These are phyloP conservation scores for Papilionanthe hybrid DNA, from an alignment of 116 monocot genomes.

Conservation along the genomic window DNA sequence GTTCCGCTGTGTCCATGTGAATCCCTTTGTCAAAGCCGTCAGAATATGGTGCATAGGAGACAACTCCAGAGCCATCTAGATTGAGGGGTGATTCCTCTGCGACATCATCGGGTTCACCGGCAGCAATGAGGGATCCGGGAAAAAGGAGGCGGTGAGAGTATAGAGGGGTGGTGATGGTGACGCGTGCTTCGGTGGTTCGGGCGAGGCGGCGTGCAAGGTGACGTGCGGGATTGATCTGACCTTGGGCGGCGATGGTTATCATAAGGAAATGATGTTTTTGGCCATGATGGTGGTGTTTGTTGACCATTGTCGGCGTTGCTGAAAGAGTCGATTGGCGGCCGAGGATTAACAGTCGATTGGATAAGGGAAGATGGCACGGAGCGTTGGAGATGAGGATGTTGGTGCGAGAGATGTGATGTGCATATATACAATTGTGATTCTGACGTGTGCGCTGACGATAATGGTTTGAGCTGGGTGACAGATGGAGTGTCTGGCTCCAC, in stretches of 20 bases:
- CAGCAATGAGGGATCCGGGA: not conserved
- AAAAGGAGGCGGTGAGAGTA: conserved; percentile 23
- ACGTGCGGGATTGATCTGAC: conserved; percentile 18
- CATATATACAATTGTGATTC: too few relatives aligned
- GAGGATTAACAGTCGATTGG: too few relatives aligned
- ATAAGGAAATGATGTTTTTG: not conserved
- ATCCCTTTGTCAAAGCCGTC: not conserved
- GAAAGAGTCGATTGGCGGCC: too few relatives aligned
- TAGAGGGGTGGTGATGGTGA: conserved; percentile 18
- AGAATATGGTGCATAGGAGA: not conserved
- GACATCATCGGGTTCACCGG: not conserved
- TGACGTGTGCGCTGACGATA: too few relatives aligned
- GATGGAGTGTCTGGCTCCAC: too few relatives aligned
- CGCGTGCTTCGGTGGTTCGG: not conserved
- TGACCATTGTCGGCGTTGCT: too few relatives aligned
- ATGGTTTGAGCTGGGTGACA: too few relatives aligned
- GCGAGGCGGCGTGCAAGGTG: conserved; percentile 15
- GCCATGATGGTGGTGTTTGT: too few relatives aligned
- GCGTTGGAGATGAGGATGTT: too few relatives aligned
- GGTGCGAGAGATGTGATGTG: too few relatives aligned
- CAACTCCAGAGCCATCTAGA: not conserved
- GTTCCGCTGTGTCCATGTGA: not conserved
- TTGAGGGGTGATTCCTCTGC: not conserved
- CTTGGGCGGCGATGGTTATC: conserved; percentile 1
- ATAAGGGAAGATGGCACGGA: too few relatives aligned